Evolutionary conservation across 805 yeast genomes (phyloP), one percentile per base, ranked within the genome.

Genomic region (Babjeviella inositovora): DNA sequence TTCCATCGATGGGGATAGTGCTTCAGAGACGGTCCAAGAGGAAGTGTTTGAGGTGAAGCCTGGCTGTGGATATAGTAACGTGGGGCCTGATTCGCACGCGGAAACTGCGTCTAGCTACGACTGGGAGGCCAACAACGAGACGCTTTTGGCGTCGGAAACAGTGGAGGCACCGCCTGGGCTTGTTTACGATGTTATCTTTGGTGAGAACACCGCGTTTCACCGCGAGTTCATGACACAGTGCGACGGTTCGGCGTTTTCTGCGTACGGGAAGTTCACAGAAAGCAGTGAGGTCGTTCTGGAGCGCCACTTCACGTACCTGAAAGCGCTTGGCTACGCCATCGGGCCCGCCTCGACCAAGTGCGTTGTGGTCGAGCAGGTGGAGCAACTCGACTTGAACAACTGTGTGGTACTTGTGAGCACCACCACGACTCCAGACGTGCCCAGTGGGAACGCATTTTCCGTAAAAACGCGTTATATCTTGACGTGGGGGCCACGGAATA

Each of bases 291-390:
- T 57, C 7, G 35, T 48, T 2, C 43, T 50, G 21, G 60, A 50
- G 21, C 47, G 92, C 25, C 43, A 50, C 4, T 85, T 65, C 40
- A 57, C 62, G 4, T 90, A 85, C 45, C 61, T 64, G 23, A 80
- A 80, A 45, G 81, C 75, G 1, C 56, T 90, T 27, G 69, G 71
- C 24, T 84, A 66, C 25, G 65, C 94, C 1, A 70, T 90, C 17
- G 98, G 98, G 0, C 98, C 98, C 8, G 84, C 81, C 37, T 81
- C 87, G 13, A 85, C 99, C 3, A 69, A 62, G 27, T 80, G 93
- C 41, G 29, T 50, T n/a, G 69, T 65, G n/a, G 53, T 57, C 4
- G 92, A 79, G 37, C 55, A 56, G 3, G 38, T 76, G 10, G 67
- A 69, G 15, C 52, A 59, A 20, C 50, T 39, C 25, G 71, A 75